These are phyloP conservation scores for Diphasiastrum complanatum DNA, from an alignment of 83 land plant species.

Conservation along the genomic window DNA sequence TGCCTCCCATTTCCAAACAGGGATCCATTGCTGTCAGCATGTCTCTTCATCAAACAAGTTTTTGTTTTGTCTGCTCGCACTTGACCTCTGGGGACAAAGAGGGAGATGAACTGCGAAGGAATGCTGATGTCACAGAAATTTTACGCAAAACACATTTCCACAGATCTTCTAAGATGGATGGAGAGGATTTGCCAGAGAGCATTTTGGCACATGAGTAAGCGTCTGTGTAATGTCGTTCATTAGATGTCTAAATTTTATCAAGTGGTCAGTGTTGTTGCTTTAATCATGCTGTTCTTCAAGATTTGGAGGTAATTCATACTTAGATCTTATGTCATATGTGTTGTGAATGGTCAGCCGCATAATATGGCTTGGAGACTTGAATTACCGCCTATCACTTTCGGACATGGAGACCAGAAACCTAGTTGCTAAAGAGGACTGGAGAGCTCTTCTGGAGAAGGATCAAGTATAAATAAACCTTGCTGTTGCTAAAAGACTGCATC, in stretches of 20 bases:
- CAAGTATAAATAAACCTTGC: constrained; percentile 13
- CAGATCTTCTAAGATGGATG: not conserved
- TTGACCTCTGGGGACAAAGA: constrained; percentile 8
- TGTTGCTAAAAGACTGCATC: no score
- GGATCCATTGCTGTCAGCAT: constrained; percentile 11
- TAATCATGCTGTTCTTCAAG: no score
- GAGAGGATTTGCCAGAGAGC: constrained; percentile 6
- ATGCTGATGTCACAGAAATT: constrained; percentile 9
- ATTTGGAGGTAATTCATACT: no score
- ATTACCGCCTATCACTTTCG: constrained; percentile 34
- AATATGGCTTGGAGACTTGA: constrained; percentile 48
- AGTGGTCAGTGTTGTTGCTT: no score
- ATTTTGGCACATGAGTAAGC: constrained; percentile 12
- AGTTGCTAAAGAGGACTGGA: constrained; percentile 28
- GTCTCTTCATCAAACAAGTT: constrained; percentile 12
- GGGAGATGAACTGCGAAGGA: constrained; percentile 8
- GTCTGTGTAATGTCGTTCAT: no score
- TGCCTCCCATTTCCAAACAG: no score
- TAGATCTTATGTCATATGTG: not conserved
- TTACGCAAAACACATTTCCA: not conserved
- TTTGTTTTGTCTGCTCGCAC: constrained; percentile 11
- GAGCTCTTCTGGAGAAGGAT: constrained; percentile 21
- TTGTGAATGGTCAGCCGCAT: constrained; percentile 27
- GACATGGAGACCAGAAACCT: constrained; percentile 26
- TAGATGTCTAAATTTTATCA: no score